These are phyloP conservation scores for Anisogramma anomala DNA, from an alignment of 2,329 filamentous ascomycete species.

Conservation along the genomic window DNA sequence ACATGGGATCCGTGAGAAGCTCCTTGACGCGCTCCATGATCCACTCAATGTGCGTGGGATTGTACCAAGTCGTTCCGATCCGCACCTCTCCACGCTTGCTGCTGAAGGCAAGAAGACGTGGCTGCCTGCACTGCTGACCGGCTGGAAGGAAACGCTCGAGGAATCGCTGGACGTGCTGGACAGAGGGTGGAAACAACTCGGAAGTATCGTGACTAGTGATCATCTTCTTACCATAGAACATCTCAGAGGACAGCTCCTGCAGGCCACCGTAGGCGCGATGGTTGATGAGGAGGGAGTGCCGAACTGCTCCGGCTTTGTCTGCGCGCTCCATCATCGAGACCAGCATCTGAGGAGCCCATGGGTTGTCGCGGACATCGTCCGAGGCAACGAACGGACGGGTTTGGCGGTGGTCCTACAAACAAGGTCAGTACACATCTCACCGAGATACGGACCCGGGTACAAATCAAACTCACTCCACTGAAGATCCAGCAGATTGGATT, in stretches of 20 bases:
- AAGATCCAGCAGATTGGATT: slow-evolving; percentile 33
- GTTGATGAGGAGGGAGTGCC: slow-evolving; percentile 20
- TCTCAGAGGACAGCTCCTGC: slow-evolving; percentile 28
- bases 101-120: slow-evolving; percentile 23
- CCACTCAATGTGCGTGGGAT: slow-evolving; percentile 26
- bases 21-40: slow-evolving; percentile 21
- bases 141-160: slow-evolving; percentile 13
- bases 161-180: slow-evolving; percentile 14
- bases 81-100: slow-evolving; percentile 14
- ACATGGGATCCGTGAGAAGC: slow-evolving; percentile 22
- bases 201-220: slow-evolving; percentile 20
- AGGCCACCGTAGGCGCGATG: slow-evolving; percentile 22
- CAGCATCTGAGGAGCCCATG: slow-evolving; percentile 16
- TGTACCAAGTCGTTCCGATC: slow-evolving; percentile 26
- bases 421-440: slow-evolving; percentile 14
- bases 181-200: slow-evolving; percentile 12
- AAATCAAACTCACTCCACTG: slow-evolving; percentile 27
- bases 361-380: slow-evolving; percentile 9
- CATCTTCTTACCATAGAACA: slow-evolving; percentile 33
- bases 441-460: too few species aligned
- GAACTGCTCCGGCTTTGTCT: slow-evolving; percentile 15
- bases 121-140: slow-evolving; percentile 20
- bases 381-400: slow-evolving; percentile 23
- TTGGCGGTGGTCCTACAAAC: slow-evolving; percentile 13
- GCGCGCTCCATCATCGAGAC: slow-evolving; percentile 21